Evolutionary conservation across 345 rosid genomes (phyloP), one percentile per base, ranked within the genome.

Genomic region (Bruguiera parviflora): DNA sequence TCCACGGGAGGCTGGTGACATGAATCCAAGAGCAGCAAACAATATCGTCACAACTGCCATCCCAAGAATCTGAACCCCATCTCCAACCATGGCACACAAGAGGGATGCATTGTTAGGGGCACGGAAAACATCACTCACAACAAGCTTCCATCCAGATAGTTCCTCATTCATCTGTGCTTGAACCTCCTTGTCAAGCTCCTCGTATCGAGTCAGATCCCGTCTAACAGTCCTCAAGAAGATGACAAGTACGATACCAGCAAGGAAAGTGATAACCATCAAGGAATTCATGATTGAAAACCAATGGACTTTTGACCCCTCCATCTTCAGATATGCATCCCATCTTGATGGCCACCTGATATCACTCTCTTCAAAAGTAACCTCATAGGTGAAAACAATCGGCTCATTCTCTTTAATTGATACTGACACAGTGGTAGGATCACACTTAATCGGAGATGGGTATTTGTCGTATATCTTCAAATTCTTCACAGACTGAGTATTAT

Each of bases 161-260:
- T 91, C 97, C 82, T 91, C 95, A 22, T 89, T 91, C 97, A 91
- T 88, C 84, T 91, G 97, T 63, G 92, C 91, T 61, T 91, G 95
- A 55, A 95, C 92, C 70, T 91, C 97, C 81, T 88, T 88, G 82
- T 91, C 96, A 16, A 91, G 85, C 75, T 91, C 97, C 86, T 91
- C 97, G 43, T 91, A 91, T 5, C 83, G 90, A 4, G 97, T 91
- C 70, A 91, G 79, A 84, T 91, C 97, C 31, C 97, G 79, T 81
- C 97, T 77, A 39, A 91, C 89, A 62, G 92, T 91, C 78, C 97
- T 91, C 80, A 91, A 82, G 79, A 91, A 89, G 81, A 91, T 91
- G 67, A 91, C 90, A 13, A 91, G 85, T 29, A 91, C 97, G 0
- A 91, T 87, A 69, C 97, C 97, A 6, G 97, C 97, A 63, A 91